Evolutionary conservation across 2,329 filamentous ascomycete species (phyloP), one percentile per base, ranked within the genome.

Genomic region (Sporothrix inflata): DNA sequence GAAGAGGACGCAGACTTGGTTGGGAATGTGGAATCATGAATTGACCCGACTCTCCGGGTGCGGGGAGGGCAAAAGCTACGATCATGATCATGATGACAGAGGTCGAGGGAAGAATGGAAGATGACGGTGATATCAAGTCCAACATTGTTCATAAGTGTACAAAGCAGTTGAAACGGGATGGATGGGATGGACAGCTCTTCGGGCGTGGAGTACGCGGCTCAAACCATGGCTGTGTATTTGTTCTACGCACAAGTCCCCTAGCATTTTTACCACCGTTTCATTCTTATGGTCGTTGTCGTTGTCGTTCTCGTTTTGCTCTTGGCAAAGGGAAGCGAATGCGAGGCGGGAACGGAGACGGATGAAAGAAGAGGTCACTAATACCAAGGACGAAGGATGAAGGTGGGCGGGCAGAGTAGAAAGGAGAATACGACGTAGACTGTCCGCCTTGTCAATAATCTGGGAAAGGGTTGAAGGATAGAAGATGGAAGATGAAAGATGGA

Each of bases 301-400:
- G n/a, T 65, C 60, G 38, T 65, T 65, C 7, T 65, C n/a, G 38
- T 45, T 65, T 65, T 21, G 38, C 27, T 65, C 21, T 65, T 42
- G n/a, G 6, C 12, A 65, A 21, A 27, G 21, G 19, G 9, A 38
- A 42, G 60, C 60, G 60, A 65, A 65, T 45, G 60, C 60, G 60
- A 65, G 60, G 60, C 60, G 60, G 60, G 34, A 21, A 65, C 60
- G 60, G 38, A 63, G 60, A 63, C 60, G 38, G 38, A 45, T 45
- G 38, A 45, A 65, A 40, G 38, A 21, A 19, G n/a, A 21, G 34
- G 5, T 16, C 42, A 47, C 14, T 47, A 47, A 47, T 6, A 19
- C 19, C 6, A n/a, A 21, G 47, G 47, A 49, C 19, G 42, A 42
- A 8, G 27, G 9, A 34, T 34, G 53, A 16, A 63, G 57, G 38